Evolutionary conservation across 768 basidiomycete species (phyloP), one percentile per base, ranked within the genome.

Genomic region (Auricularia heimuer): DNA sequence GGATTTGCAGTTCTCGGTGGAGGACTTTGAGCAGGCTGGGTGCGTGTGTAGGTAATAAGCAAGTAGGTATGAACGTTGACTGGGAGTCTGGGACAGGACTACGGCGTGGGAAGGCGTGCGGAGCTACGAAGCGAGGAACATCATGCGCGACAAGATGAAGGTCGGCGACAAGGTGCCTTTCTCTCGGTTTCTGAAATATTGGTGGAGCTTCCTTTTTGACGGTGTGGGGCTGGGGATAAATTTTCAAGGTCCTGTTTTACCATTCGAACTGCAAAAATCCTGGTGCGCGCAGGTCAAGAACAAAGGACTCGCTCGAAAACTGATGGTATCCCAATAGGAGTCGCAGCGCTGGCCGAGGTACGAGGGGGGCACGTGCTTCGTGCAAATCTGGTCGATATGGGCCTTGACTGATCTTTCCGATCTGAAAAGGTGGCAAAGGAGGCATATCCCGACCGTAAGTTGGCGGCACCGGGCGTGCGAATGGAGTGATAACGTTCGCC

Each of bases 41-140:
- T 67, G 51, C 36, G 66, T 63, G 39, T 14, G 39, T 14, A 14
- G 39, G 8, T 14, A 42, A 8, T 7, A 7, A 14, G 39, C 7
- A 14, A 8, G 16, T 12, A n/a, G 44, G 54, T 37, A 16, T 29
- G 29, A 29, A 60, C 16, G 33, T 11, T 42, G 33, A 36, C 34
- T 16, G 12, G 18, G 35, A 62, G 61, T 10, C 33, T 29, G 35
- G 39, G 39, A 34, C 51, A 80, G 78, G 63, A 87, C 81, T 21
- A 90, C 90, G 0, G 78, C 90, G 39, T 93, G 91, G 91, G 91
- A 92, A 71, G 91, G 91, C n/a, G 91, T 93, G 24, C 79, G 91
- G 42, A 92, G 91, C 69, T 87, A 86, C 68, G 88, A 91, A 73
- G 91, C 91, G 6, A 80, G 86, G 66, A 92, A 92, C 72, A 71